phyloP scores from a whole-genome alignment of 2,329 filamentous ascomycete genomes.

The Aspergillus tanneri region DNA sequence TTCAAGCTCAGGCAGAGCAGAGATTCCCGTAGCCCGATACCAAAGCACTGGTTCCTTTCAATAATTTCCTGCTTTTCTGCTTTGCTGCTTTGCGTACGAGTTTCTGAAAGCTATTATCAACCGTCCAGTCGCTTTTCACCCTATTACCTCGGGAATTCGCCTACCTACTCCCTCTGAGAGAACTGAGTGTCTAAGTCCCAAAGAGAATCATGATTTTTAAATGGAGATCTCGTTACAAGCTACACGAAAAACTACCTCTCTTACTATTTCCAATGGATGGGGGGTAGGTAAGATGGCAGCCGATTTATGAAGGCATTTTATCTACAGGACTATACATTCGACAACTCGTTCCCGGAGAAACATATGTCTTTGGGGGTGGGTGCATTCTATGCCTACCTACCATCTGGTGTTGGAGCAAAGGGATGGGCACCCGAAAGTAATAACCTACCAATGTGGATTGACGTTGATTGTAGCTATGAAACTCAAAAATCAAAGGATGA shows the following conservation, averaged over 20 bases:
- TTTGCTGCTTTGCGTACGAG: conserved; percentile 9
- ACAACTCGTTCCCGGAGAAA: background rate
- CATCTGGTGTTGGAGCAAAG: background rate
- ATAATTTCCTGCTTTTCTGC: background rate
- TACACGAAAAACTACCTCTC: background rate
- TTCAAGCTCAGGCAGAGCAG: background rate
- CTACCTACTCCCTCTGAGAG: conserved; percentile 7
- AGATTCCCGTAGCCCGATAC: background rate
- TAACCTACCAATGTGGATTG: background rate
- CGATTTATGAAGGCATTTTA: background rate
- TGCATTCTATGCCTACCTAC: background rate
- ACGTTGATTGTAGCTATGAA: background rate
- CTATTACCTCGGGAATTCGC: conserved; percentile 9
- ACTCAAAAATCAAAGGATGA: background rate
- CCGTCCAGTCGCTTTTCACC: conserved; percentile 1
- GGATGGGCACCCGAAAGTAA: conserved; percentile 5
- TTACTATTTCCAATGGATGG: background rate
- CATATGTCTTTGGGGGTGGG: background rate
- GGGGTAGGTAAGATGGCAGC: background rate
- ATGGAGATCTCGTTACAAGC: background rate
- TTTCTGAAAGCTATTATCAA: background rate
- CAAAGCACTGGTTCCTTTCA: background rate
- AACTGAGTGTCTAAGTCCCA: background rate
- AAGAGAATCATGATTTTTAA: background rate
- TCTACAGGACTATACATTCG: conserved; percentile 1